These are phyloP conservation scores for Tilletiopsis washingtonensis DNA, from an alignment of 1,284 basidiomycete species.

Conservation along the genomic window DNA sequence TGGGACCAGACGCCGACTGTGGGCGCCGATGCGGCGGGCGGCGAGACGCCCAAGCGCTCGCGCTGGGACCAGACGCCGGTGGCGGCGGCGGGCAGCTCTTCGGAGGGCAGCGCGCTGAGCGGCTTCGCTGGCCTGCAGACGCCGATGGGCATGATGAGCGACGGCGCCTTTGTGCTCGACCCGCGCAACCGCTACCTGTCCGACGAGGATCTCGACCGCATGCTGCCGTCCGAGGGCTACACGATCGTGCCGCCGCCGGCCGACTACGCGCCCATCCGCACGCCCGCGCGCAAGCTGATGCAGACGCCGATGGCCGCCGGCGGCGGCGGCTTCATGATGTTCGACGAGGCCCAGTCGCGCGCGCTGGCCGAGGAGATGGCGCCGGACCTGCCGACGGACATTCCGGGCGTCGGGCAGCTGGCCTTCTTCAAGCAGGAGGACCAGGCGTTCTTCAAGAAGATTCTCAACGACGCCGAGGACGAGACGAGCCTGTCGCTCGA, in stretches of 20 bases:
- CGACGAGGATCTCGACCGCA: conserved; percentile 87
- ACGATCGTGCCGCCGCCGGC: conserved; percentile 85
- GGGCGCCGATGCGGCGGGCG: conserved; percentile 56
- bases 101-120: conserved; percentile 8
- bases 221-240: conserved; percentile 83
- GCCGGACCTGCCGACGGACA: conserved; percentile 93
- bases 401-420: conserved; percentile 91
- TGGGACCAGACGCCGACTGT: conserved; percentile 82
- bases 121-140: conserved; percentile 17
- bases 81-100: conserved; percentile 26
- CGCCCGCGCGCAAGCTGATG: conserved; percentile 67
- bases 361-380: conserved; percentile 73
- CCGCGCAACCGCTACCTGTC: conserved; percentile 88
- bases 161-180: conserved; percentile 51
- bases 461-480: conserved; percentile 88
- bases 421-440: conserved; percentile 99
- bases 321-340: conserved; percentile 82
- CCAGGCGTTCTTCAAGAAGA: conserved; percentile 94
- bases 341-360: conserved; percentile 83
- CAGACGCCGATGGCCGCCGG: conserved; percentile 54
- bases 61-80: conserved; percentile 86
- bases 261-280: conserved; percentile 77
- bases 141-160: conserved; percentile 2
- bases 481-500: conserved; percentile 76
- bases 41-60: conserved; percentile 62